A percentile compares a stretch with the other conserved stretches of the same genome.
These are phyloP conservation scores for Picochlorum sp. DNA, from an alignment of 139 green algal species.

Conservation along the genomic window DNA sequence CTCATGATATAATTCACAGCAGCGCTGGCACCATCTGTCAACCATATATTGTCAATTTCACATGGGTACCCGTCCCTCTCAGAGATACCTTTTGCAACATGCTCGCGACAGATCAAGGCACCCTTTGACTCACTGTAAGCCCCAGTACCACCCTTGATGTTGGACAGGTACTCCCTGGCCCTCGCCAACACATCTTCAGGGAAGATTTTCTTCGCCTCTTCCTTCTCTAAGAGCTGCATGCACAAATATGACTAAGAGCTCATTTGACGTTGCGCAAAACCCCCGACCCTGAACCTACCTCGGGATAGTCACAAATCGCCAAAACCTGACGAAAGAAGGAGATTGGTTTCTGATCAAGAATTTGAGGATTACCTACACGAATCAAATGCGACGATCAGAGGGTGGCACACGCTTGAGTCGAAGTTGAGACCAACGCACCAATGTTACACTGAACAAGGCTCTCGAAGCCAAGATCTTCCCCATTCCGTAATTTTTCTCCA, in stretches of 20 bases:
- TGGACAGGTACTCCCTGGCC: constrained; percentile 57
- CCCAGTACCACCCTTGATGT: constrained; percentile 66
- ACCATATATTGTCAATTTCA: constrained; percentile 69
- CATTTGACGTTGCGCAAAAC: neutral
- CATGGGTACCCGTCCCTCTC: constrained; percentile 56
- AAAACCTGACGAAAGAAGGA: constrained; percentile 87
- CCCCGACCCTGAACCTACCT: constrained; percentile 28
- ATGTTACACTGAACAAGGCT: constrained; percentile 84
- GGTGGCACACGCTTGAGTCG: neutral
- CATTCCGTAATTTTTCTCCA: constrained; percentile 44
- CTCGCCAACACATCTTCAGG: constrained; percentile 28
- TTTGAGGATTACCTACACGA: constrained; percentile 73
- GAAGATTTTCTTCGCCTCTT: constrained; percentile 42
- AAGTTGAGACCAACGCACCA: constrained; percentile 18
- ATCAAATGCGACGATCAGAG: too few relatives aligned
- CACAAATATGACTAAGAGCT: neutral
- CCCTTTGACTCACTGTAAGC: constrained; percentile 82
- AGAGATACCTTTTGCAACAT: constrained; percentile 60
- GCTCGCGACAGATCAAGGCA: constrained; percentile 47
- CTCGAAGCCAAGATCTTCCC: constrained; percentile 51
- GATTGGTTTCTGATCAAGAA: constrained; percentile 87
- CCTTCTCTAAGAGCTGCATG: constrained; percentile 47
- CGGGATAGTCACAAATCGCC: constrained; percentile 70
- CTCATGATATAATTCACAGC: constrained; percentile 67
- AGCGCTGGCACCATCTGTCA: constrained; percentile 71